These are phyloP conservation scores for Fusarium sp. DNA, from an alignment of 2,329 filamentous ascomycete species.

Conservation along the genomic window DNA sequence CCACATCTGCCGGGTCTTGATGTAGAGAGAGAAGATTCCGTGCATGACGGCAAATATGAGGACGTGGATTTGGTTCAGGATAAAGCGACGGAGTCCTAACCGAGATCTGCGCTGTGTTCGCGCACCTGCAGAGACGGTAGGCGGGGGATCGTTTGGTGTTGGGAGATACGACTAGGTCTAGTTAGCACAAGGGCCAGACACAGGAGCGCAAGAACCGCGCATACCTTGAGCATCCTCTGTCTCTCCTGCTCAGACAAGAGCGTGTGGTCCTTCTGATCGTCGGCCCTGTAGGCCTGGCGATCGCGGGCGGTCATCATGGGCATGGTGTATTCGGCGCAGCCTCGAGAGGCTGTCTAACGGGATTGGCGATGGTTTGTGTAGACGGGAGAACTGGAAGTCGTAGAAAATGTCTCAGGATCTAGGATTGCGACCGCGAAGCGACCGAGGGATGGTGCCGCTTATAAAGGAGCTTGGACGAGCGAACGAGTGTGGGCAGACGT, in stretches of 20 bases:
- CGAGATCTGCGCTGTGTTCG: conserved; percentile 49
- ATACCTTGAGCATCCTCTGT: conserved; percentile 50
- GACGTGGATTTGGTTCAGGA: conserved; percentile 68
- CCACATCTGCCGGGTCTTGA: conserved; percentile 80
- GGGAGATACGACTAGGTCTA: conserved; percentile 48
- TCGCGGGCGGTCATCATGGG: conserved; percentile 48
- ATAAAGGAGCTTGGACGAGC: conserved; percentile 36
- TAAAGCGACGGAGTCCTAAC: conserved; percentile 67
- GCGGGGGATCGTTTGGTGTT: conserved; percentile 47
- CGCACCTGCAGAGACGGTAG: conserved; percentile 29
- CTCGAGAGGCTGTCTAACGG: conserved; percentile 41
- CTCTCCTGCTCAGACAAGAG: conserved; percentile 50
- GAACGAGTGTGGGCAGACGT: conserved; percentile 35
- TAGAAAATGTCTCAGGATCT: conserved; percentile 1
- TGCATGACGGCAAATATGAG: conserved; percentile 76
- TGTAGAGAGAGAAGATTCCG: conserved; percentile 84
- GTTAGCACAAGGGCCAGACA: conserved; percentile 1
- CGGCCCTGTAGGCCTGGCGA: conserved; percentile 52
- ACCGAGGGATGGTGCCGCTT: conserved; percentile 30
- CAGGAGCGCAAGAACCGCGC: conserved; percentile 1
- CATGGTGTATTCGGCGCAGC: conserved; percentile 46
- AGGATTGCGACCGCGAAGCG: conserved; percentile 19
- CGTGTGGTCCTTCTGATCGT: conserved; percentile 48
- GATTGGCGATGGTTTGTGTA: neutral
- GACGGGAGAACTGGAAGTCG: neutral